Conservation (phyloP, 2,329 filamentous ascomycete species). For the Neobulgaria alba region DNA sequence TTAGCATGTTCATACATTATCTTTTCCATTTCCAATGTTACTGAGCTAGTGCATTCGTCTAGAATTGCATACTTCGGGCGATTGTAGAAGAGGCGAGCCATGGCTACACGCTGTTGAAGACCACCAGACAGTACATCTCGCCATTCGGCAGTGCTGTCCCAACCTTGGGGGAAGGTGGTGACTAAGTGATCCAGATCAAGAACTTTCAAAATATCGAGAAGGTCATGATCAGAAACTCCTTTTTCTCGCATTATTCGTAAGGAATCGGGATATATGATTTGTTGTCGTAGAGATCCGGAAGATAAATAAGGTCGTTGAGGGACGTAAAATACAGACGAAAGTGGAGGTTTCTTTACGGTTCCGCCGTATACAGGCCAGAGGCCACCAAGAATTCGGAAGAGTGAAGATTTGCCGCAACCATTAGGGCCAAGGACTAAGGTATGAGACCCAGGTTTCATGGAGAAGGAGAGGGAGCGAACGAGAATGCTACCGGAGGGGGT, state of each 20-base stretch:
- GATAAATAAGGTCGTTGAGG: slow-evolving; percentile 92
- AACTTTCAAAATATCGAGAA: slow-evolving; percentile 65
- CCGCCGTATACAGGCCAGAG: slow-evolving; percentile 98
- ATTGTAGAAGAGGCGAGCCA: slow-evolving; percentile 94
- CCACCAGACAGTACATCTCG: slow-evolving; percentile 87
- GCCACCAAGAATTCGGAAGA: slow-evolving; percentile 93
- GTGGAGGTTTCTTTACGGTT: slow-evolving; percentile 82
- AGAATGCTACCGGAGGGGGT: slow-evolving; percentile 94
- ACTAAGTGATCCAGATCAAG: slow-evolving; percentile 81
- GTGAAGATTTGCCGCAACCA: slow-evolving; percentile 89
- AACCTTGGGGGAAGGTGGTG: slow-evolving; percentile 65
- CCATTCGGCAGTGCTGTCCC: slow-evolving; percentile 96
- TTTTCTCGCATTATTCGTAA: slow-evolving; percentile 80
- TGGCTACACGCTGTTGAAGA: slow-evolving; percentile 90
- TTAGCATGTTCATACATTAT: slow-evolving; percentile 98
- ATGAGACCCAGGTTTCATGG: slow-evolving; percentile 78
- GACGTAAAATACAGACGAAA: slow-evolving; percentile 95
- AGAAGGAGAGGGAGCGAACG: slow-evolving; percentile 77
- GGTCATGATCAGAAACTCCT: slow-evolving; percentile 71
- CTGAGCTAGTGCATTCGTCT: slow-evolving; percentile 90
- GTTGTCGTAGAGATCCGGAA: slow-evolving; percentile 83
- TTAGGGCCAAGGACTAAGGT: slow-evolving; percentile 90
- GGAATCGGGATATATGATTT: slow-evolving; percentile 93
- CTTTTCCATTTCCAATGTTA: slow-evolving; percentile 91
- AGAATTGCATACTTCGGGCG: slow-evolving; percentile 87